Conservation (phyloP, 1,284 basidiomycete genomes). For the Ustilago xerochloae region DNA sequence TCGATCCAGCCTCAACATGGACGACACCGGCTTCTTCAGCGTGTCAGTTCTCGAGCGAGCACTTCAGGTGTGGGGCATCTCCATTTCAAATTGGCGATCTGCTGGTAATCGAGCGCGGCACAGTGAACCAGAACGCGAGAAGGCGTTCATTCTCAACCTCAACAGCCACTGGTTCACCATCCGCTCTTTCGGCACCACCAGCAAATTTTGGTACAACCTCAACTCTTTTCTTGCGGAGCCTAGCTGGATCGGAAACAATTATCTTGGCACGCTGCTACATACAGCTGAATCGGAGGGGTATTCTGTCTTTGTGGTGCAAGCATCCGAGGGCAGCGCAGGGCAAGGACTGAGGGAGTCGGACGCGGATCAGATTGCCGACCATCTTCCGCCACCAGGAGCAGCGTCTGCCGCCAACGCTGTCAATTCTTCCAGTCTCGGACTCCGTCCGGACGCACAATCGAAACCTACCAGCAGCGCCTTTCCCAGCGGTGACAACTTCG, state of each 20-base stretch:
- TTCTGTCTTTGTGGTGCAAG: slow-evolving; percentile 61
- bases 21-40: slow-evolving; percentile 66
- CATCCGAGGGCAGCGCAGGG: slow-evolving; percentile 30
- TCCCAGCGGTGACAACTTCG: background rate
- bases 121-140: slow-evolving; percentile 55
- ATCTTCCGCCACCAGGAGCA: slow-evolving; percentile 44
- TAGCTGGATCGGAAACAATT: slow-evolving; percentile 59
- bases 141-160: slow-evolving; percentile 65
- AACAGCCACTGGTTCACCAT: slow-evolving; percentile 65
- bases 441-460: slow-evolving; percentile 17
- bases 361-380: slow-evolving; percentile 56
- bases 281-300: slow-evolving; percentile 61
- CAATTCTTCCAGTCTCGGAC: slow-evolving; percentile 17
- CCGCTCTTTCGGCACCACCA: slow-evolving; percentile 53
- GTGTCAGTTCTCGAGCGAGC: slow-evolving; percentile 61
- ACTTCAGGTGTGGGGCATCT: slow-evolving; percentile 53
- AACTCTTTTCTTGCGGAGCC: slow-evolving; percentile 62
- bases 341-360: slow-evolving; percentile 40
- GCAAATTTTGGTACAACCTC: slow-evolving; percentile 64
- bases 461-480: slow-evolving; percentile 2
- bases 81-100: slow-evolving; percentile 42
- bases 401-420: background rate
- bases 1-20: slow-evolving; percentile 57
- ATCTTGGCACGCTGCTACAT: slow-evolving; percentile 63
- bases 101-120: slow-evolving; percentile 44